Conservation (phyloP, 768 basidiomycete genomes). For the Russula vinacea region DNA sequence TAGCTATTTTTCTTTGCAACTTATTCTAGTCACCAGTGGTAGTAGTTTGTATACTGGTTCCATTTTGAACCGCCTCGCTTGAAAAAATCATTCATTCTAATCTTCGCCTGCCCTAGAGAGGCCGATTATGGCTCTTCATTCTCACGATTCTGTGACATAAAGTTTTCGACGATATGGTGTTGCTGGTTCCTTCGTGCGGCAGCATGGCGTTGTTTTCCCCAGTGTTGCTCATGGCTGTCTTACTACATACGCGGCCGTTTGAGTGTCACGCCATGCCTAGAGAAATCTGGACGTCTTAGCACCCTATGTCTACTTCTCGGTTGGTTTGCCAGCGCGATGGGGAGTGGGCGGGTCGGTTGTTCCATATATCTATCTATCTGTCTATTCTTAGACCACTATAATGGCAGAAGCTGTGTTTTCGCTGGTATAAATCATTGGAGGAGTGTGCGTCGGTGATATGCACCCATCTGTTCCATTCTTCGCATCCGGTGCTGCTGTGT, state of each 20-base stretch:
- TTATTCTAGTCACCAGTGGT: conserved; percentile 21
- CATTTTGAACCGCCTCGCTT: neutral
- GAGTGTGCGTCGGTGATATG: too few species aligned
- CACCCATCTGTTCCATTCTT: too few species aligned
- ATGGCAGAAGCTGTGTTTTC: too few species aligned
- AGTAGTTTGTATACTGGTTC: conserved; percentile 25
- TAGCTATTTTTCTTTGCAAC: conserved; percentile 9
- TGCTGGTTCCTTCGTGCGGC: conserved; percentile 60
- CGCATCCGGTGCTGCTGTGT: too few species aligned
- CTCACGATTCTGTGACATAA: conserved; percentile 8
- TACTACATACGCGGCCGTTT: conserved; percentile 61
- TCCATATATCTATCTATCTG: conserved; percentile 37
- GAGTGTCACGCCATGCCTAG: conserved; percentile 88
- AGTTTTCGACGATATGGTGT: neutral
- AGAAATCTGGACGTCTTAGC: conserved; percentile 70
- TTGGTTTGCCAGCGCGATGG: conserved; percentile 32
- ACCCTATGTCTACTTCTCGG: conserved; percentile 57
- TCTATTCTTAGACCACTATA: too few species aligned
- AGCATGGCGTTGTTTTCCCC: conserved; percentile 71
- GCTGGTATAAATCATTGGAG: too few species aligned
- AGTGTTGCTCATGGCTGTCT: conserved; percentile 83
- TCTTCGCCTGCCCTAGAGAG: conserved; percentile 4
- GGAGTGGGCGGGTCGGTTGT: conserved; percentile 79
- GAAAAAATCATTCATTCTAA: too few species aligned
- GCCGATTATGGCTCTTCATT: conserved; percentile 4